Percentiles rank a stretch among this genome's conserved stretches.
Conservation (phyloP, 768 basidiomycete species). For the Lactifluus volemus region DNA sequence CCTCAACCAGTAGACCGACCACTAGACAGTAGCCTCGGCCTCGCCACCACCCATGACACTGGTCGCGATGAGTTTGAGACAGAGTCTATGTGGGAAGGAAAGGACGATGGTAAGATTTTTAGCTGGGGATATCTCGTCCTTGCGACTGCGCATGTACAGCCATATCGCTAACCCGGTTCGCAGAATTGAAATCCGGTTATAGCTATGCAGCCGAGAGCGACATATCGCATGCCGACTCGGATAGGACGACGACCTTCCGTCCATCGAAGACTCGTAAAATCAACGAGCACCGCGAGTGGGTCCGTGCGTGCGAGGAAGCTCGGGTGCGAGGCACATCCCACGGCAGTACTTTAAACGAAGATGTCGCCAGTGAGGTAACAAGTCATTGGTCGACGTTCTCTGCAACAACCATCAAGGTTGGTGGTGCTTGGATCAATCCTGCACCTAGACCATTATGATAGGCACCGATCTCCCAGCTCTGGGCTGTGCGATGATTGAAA, state of each 20-base stretch:
- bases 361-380: neutral
- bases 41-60: neutral
- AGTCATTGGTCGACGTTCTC: slow-evolving; percentile 14
- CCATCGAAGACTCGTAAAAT: slow-evolving; percentile 3
- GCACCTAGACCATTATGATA: slow-evolving; percentile 1
- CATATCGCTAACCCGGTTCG: neutral
- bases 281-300: slow-evolving; percentile 8
- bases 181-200: slow-evolving; percentile 11
- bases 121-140: neutral
- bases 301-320: slow-evolving; percentile 3
- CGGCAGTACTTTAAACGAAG: neutral
- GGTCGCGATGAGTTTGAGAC: neutral
- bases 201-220: slow-evolving; percentile 10
- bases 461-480: neutral
- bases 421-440: slow-evolving; percentile 15
- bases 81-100: slow-evolving; percentile 13
- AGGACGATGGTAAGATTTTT: slow-evolving; percentile 12
- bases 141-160: neutral
- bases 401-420: slow-evolving; percentile 5
- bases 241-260: slow-evolving; percentile 4
- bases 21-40: neutral
- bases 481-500: neutral
- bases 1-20: slow-evolving; percentile 1
- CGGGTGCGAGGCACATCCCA: neutral
- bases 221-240: slow-evolving; percentile 13